These are phyloP conservation scores for Cenchrus americanus DNA, from an alignment of 176 grass and related monocot genomes.

Conservation along the genomic window DNA sequence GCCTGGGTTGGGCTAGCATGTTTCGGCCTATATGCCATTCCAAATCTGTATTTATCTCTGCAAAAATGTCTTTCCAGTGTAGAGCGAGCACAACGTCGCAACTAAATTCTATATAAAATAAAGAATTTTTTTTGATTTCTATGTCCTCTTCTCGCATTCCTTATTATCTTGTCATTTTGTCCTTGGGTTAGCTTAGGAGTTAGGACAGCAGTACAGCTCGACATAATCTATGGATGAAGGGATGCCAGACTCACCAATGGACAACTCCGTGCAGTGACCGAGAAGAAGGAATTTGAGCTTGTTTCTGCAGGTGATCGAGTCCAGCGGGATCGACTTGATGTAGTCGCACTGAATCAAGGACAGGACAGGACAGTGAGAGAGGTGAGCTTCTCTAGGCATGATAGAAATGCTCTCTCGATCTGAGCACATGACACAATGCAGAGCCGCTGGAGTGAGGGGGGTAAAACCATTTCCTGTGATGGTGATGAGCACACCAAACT, in stretches of 20 bases:
- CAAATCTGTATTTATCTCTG: too few species aligned
- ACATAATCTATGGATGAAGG: not conserved
- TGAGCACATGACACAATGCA: rapidly evolving
- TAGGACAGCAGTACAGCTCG: not conserved
- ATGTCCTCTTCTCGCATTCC: not conserved
- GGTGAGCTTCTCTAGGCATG: not conserved
- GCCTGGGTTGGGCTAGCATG: too few species aligned
- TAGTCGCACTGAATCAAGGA: rapidly evolving
- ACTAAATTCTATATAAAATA: too few species aligned
- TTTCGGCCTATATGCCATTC: too few species aligned
- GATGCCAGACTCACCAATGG: not conserved
- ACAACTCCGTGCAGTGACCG: not conserved
- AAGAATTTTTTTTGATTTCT: too few species aligned
- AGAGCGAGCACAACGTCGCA: too few species aligned
- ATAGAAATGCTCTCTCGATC: not conserved
- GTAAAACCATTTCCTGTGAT: not conserved
- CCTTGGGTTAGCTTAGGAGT: not conserved
- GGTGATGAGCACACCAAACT: not conserved
- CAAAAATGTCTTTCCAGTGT: too few species aligned
- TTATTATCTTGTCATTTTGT: too few species aligned
- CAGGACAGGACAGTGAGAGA: not conserved
- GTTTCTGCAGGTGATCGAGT: not conserved
- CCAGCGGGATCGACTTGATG: not conserved
- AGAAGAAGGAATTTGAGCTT: not conserved
- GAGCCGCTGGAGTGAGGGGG: not conserved